These are phyloP conservation scores for Forsythia viridissima DNA, from an alignment of 257 asterid species.

Conservation along the genomic window DNA sequence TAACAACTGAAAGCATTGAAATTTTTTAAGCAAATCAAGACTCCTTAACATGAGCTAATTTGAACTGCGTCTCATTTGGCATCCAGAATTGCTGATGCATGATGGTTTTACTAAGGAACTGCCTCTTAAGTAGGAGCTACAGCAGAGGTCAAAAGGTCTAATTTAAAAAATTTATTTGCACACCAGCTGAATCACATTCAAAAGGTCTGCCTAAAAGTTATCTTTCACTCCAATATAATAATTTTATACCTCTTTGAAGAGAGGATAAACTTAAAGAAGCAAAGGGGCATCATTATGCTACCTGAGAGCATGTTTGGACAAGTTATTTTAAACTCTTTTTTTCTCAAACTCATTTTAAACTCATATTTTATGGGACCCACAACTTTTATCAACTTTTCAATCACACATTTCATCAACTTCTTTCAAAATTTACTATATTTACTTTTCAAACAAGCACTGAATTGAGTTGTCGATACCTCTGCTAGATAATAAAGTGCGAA, in stretches of 20 bases:
- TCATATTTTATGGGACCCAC: too few relatives aligned
- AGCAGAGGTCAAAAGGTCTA: not conserved
- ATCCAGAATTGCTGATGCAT: not conserved
- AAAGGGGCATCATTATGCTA: too few relatives aligned
- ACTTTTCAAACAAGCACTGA: too few relatives aligned
- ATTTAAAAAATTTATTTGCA: not conserved
- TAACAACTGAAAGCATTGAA: not conserved
- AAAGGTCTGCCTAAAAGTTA: not conserved
- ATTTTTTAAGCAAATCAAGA: constrained; percentile 18
- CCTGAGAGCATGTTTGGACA: too few relatives aligned
- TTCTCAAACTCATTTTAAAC: too few relatives aligned
- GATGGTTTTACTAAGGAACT: not conserved
- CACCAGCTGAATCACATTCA: not conserved
- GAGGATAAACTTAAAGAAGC: not conserved
- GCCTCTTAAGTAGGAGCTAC: not conserved
- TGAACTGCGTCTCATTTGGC: constrained; percentile 20
- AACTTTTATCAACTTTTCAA: too few relatives aligned
- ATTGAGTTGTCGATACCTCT: not conserved
- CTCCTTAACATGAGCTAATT: constrained; percentile 17
- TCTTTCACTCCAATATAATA: not conserved
- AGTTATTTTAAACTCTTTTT: too few relatives aligned
- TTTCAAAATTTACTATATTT: too few relatives aligned
- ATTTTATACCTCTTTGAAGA: not conserved
- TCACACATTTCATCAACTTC: too few relatives aligned
- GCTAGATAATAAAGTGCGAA: not conserved